Evolutionary conservation across 2,329 filamentous ascomycete genomes (phyloP), one percentile per base, ranked within the genome.

Genomic region (Akanthomyces muscarius): DNA sequence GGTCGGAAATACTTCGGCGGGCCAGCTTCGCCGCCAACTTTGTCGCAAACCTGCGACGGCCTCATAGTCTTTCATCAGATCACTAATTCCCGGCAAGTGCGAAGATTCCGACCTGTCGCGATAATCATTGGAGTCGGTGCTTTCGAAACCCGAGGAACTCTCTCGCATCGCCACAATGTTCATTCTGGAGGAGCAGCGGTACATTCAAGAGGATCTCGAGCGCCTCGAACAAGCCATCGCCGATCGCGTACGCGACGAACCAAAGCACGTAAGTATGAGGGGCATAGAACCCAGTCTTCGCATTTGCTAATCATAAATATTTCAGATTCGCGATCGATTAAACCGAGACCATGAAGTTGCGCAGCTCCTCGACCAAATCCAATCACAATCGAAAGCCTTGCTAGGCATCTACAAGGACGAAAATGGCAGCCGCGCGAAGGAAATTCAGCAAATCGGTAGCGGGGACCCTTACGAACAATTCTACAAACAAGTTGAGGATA

Each of bases 171-270:
- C 28, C 68, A 78, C 51, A 7, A 88, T 97, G 92, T 80, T 96
- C 87, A 80, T 96, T 69, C 79, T 97, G 67, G 96, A 99, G 81
- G 93, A 98, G 70, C 90, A 98, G 78, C 86, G 95, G 70, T 92
- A 91, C 71, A 86, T 97, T 70, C 93, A 97, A 71, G 95, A 99
- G 85, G 95, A 99, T 77, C 81, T 99, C 57, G 95, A 99, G 83
- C 89, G 95, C 67, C 85, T 99, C 64, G 95, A 99, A 78, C 92
- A 97, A 75, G 95, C 91, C 61, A 89, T 97, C 71, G 89, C 91
- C 61, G 93, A 98, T 78, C 90, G 93, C 71, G 86, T 96, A 65
- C 83, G 87, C 66, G 92, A 97, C 68, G 92, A 98, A 67, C 93
- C 94, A 52, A 91, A 89, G 77, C 90, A 94, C 75, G 91, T 93